Base-by-base conservation (phyloP, 2,329 filamentous ascomycete species). In the Cryphonectria parasitica region DNA sequence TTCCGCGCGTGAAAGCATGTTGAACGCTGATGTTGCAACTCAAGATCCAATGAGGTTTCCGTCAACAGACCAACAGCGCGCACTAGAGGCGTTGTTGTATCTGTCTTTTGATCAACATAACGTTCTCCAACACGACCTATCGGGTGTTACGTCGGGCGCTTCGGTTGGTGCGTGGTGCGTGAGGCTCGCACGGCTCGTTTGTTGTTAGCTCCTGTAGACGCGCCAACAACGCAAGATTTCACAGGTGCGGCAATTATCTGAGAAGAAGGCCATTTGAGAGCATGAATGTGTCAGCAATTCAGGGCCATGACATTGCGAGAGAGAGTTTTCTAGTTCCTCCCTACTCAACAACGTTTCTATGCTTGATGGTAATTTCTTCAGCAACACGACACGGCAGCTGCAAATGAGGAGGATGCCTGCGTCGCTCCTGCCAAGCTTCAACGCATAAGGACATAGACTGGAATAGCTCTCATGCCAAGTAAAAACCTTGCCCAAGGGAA, bases 1-100 rank as follows among this genome's bases (percentile, higher is more conserved):
- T 65, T 67, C 64, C 70, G 68, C 68, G 71, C 63, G 58, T 68
- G 39, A 64, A 43, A 11, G 36, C 17, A 64, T 19, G 28, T 25
- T 64, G 22, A 13, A 34, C 7, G 36, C 61, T 58, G 45, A 22
- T n/a, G 49, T 52, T 25, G 54, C 52, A 39, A n/a, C 39, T 36
- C 62, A 63, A 41, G 45, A 31, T 25, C 52, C 60, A 49, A 66
- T 63, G 64, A 36, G 64, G 52, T 34, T 17, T 34, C 36, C 17
- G 36, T 66, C 36, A 36, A 28, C 28, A 45, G 2, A 19, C 52
- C 65, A 68, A 66, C 54, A 45, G 25, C 41, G 19, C 49, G 45
- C n/a, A n/a, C n/a, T 39, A 63, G n/a, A 54, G 17, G 39, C 56
- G 43, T 45, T 7, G 25, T 34, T 22, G n/a, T 41, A 28, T 13